A percentile compares a stretch with the other conserved stretches of the same genome.
phyloP scores from a whole-genome alignment of 768 basidiomycete genomes.

The Kwoniella sp. region DNA sequence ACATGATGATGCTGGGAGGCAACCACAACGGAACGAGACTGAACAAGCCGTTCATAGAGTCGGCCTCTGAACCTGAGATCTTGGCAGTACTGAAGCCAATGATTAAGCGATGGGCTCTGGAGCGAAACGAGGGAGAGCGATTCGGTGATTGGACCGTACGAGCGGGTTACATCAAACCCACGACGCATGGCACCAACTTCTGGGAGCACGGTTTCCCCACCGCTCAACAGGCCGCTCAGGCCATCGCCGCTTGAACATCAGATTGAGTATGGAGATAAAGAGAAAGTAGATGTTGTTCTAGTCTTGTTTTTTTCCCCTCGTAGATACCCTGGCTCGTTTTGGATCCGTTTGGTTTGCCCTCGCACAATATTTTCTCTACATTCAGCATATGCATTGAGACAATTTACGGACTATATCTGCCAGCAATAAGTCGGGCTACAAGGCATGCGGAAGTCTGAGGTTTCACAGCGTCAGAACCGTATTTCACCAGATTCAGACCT shows the following conservation, averaged over 20 bases:
- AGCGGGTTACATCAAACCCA: slow-evolving; percentile 84
- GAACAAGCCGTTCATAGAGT: slow-evolving; percentile 86
- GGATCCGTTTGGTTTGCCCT: background rate
- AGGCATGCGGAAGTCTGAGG: too few relatives aligned
- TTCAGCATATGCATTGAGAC: slow-evolving; percentile 22
- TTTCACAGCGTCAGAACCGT: too few relatives aligned
- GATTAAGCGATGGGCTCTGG: slow-evolving; percentile 90
- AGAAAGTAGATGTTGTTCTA: background rate
- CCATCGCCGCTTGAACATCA: slow-evolving; percentile 15
- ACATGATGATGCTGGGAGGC: slow-evolving; percentile 93
- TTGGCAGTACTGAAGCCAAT: slow-evolving; percentile 84
- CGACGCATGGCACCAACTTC: slow-evolving; percentile 80
- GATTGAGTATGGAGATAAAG: background rate
- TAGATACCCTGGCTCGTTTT: slow-evolving; percentile 3
- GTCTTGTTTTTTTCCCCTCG: background rate
- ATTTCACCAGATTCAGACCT: too few relatives aligned
- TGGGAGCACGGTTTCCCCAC: slow-evolving; percentile 65
- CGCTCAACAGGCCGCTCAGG: slow-evolving; percentile 14
- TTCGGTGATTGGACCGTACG: slow-evolving; percentile 97
- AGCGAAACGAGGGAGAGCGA: slow-evolving; percentile 80
- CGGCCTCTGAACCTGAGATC: slow-evolving; percentile 86
- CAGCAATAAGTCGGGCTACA: too few relatives aligned
- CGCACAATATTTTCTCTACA: background rate
- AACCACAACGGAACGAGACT: slow-evolving; percentile 91
- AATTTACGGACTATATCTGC: too few relatives aligned